Evolutionary conservation across 257 asterid species (phyloP).

Genomic region (Nicotiana tabacum): DNA sequence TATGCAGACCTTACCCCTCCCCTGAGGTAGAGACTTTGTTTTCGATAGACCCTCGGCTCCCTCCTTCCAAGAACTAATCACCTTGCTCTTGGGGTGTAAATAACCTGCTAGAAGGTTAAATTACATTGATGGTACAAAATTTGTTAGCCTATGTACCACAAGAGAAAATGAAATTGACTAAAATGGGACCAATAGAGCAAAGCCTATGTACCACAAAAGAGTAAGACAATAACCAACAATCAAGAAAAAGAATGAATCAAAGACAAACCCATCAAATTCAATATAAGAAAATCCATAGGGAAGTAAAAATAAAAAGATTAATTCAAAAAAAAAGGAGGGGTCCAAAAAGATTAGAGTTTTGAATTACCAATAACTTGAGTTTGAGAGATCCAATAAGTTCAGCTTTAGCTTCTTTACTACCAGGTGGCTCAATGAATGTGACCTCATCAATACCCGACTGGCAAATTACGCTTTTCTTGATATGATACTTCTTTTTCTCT

Average conservation of each 20-base stretch:
- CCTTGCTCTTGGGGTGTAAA: too few species aligned
- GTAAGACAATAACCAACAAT: background rate
- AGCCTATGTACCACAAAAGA: background rate
- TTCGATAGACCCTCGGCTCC: too few species aligned
- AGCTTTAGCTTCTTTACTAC: constrained; percentile 24
- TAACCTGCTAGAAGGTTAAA: too few species aligned
- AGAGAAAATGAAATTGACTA: background rate
- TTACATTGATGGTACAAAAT: too few species aligned
- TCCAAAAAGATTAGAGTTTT: background rate
- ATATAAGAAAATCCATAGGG: background rate
- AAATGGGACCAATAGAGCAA: background rate
- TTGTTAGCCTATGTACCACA: too few species aligned
- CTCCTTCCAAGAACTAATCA: too few species aligned
- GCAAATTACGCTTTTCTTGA: constrained; percentile 24
- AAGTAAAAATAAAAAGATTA: background rate
- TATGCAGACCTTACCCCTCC: too few species aligned
- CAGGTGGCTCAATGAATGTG: constrained; percentile 28
- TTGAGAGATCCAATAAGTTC: constrained; percentile 42
- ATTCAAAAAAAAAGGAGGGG: background rate
- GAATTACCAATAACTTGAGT: constrained; percentile 59
- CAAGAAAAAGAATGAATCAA: background rate
- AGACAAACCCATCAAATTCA: background rate
- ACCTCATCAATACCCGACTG: constrained; percentile 34
- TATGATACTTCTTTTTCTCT: constrained; percentile 13
- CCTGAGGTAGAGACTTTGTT: too few species aligned